Conservation (phyloP, 2,329 filamentous ascomycete genomes). For the Thielaviopsis punctulata region DNA sequence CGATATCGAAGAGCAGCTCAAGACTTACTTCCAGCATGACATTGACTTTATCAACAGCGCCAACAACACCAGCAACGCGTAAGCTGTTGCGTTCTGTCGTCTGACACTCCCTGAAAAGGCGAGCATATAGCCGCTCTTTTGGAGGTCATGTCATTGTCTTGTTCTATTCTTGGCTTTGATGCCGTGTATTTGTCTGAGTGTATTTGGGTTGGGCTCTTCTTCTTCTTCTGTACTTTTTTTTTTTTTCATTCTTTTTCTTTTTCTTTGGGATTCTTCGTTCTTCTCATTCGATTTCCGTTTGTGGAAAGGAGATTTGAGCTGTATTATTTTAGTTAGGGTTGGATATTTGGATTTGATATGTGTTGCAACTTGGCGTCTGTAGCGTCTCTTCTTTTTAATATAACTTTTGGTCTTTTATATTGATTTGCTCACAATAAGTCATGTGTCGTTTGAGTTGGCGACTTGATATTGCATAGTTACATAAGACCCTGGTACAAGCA, state of each 20-base stretch:
- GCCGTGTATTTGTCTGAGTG: background rate
- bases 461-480: too few relatives aligned
- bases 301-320: background rate
- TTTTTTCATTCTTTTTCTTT: background rate
- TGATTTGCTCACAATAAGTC: background rate
- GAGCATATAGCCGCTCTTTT: too few relatives aligned
- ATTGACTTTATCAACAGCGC: conserved; percentile 15
- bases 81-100: too few relatives aligned
- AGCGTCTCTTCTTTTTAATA: background rate
- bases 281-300: background rate
- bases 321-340: background rate
- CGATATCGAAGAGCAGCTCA: conserved; percentile 24
- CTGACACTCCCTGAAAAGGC: too few relatives aligned
- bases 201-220: background rate
- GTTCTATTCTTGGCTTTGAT: background rate
- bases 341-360: background rate
- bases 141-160: too few relatives aligned
- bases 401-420: background rate
- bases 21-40: conserved; percentile 21
- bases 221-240: background rate
- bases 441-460: too few relatives aligned
- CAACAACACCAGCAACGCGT: too few relatives aligned
- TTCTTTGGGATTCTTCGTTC: too few relatives aligned
- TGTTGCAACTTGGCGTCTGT: too few relatives aligned
- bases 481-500: too few relatives aligned